phyloP scores from a whole-genome alignment of 352 stramenopile genomes.

The Elongisporangium anandrum region DNA sequence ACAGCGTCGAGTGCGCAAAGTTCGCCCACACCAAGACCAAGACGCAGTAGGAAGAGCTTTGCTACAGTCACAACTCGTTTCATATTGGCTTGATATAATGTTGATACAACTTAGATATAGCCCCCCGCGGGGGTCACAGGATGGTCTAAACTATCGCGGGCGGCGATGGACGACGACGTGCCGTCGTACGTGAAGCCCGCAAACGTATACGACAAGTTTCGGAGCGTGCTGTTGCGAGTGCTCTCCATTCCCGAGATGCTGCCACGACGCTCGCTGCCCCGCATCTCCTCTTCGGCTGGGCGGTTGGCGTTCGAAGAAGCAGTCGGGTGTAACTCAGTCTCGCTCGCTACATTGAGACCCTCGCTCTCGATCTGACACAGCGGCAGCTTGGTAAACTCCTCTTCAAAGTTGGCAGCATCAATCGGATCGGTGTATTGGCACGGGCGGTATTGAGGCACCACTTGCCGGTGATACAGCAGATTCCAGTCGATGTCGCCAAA shows the following conservation, averaged over 20 bases:
- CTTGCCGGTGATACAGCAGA: slow-evolving; percentile 64
- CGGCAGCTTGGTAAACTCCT: slow-evolving; percentile 79
- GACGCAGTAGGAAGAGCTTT: neutral
- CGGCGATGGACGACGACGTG: slow-evolving; percentile 32
- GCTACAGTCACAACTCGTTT: neutral
- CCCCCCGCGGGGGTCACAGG: slow-evolving; percentile 9
- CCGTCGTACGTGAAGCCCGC: slow-evolving; percentile 82
- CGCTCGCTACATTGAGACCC: slow-evolving; percentile 54
- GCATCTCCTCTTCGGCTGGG: neutral
- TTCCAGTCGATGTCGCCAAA: slow-evolving; percentile 84
- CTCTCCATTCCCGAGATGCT: slow-evolving; percentile 10
- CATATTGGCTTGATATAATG: neutral
- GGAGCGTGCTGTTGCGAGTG: slow-evolving; percentile 53
- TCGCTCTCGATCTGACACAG: slow-evolving; percentile 64
- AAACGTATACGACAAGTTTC: slow-evolving; percentile 85
- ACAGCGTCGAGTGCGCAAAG: slow-evolving; percentile 63
- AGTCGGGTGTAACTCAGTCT: slow-evolving; percentile 18
- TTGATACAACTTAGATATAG: slow-evolving; percentile 20
- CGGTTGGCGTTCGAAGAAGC: slow-evolving; percentile 8
- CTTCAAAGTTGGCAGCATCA: slow-evolving; percentile 81
- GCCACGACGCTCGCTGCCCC: slow-evolving; percentile 19
- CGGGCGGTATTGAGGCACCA: slow-evolving; percentile 75
- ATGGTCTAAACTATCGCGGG: slow-evolving; percentile 31
- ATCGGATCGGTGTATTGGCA: slow-evolving; percentile 83
- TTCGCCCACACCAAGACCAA: slow-evolving; percentile 17